Base-by-base conservation (phyloP, 805 yeast species). In the Saccharomycopsis sp. region DNA sequence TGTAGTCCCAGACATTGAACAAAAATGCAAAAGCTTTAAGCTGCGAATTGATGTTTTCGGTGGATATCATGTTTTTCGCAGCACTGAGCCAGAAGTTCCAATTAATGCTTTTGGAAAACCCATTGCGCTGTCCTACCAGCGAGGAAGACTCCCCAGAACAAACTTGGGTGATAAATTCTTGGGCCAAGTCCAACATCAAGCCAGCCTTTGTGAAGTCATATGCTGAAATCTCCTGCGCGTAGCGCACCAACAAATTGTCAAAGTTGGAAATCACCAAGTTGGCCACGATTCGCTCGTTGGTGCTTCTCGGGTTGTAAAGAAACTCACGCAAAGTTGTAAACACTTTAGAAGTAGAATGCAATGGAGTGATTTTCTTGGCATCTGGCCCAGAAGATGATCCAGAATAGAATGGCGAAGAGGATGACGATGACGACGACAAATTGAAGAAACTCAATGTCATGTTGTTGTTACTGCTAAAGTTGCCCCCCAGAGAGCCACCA, bases 21-120 rank as follows among this genome's bases (percentile, higher is more conserved):
- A 85, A 55, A 42, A 77, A 68, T 4, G 87, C 73, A 29, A 85
- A 55, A 10, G 76, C 74, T 45, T 82, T 72, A 16, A 80, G 61
- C 46, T 81, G 75, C 17, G 71, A 68, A 48, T 74, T 77, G 49
- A 75, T 65, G 55, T 73, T 82, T 34, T 73, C 75, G 5, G 85
- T 73, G 5, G 63, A 53, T n/a, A 84, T 56, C 77, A 84, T 71
- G 42, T 73, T 63, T 44, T 71, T 60, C 10, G 65, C 57, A 12
- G 81, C 77, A 40, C 67, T 64, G 5, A 80, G 56, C 95, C 95
- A 85, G 53, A 86, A 84, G 38, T 64, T 62, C 92, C 94, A 85
- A 60, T 80, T 73, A 18, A 83, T 58, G 6, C 39, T 38, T 7
- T 46, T 34, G 13, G 37, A 27, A 30, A 38, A 42, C 9, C 9